Evolutionary conservation across 1,284 basidiomycete genomes (phyloP), one percentile per base, ranked within the genome.

Genomic region (Thelephora terrestris): DNA sequence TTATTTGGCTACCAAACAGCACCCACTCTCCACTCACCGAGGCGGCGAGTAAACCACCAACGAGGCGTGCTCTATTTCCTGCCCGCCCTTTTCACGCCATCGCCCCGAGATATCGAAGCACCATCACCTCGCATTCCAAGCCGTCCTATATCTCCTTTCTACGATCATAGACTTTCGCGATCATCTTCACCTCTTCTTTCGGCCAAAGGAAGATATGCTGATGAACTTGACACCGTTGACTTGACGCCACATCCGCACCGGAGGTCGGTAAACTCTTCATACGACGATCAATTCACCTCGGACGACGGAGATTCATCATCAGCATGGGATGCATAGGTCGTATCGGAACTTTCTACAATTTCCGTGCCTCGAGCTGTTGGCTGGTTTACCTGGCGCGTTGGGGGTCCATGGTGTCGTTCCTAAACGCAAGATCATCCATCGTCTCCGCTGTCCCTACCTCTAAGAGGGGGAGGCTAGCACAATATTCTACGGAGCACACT

Each of bases 21-120:
- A 32, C 29, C 29, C 7, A 3, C 29, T 10, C 61, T 72, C 35
- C 67, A 74, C 47, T 68, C 73, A 25, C 69, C 71, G 52, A 54
- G 50, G 69, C 63, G 69, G 38, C 67, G 74, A 50, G 69, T 74
- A 39, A 71, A 70, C 32, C 69, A 73, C 29, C 71, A 71, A 45
- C 73, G 79, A 35, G 80, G 82, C 27, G 76, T 86, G 32, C 65
- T 89, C 47, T 88, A 87, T 66, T 88, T 90, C 71, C 73, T 90
- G 43, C 86, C 85, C 32, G 83, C 86, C n/a, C 81, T 86, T 56
- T 82, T 87, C 60, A 71, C 79, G 2, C 68, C 74, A 47, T 32
- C 29, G 3, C 63, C 72, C 2, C 70, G 70, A 39, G 71, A 74
- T 51, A 63, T 76, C 47, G 75, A 81, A 54, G 61, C 58, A 55